Evolutionary conservation across 345 rosid genomes (phyloP).

Genomic region (Dimocarpus longan): DNA sequence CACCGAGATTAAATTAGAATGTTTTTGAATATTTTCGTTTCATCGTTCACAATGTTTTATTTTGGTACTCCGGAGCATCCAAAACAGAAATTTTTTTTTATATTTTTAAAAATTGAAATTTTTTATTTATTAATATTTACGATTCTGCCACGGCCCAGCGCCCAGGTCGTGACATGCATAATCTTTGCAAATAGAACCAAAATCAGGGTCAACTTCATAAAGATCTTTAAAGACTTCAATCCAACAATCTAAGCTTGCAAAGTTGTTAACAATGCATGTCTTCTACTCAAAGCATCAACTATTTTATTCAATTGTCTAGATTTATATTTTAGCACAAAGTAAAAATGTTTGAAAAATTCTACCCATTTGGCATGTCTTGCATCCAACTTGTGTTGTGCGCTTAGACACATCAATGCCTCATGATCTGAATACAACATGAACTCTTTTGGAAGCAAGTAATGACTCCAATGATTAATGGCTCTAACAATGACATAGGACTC

Average conservation of each 20-base stretch:
- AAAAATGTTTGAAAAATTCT: neutral
- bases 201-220: neutral
- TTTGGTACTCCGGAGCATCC: too few relatives aligned
- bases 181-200: neutral
- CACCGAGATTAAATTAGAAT: too few relatives aligned
- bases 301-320: neutral
- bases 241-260: neutral
- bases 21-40: too few relatives aligned
- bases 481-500: neutral
- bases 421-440: constrained; percentile 6
- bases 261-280: neutral
- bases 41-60: too few relatives aligned
- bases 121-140: too few relatives aligned
- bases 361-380: neutral
- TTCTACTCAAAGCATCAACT: neutral
- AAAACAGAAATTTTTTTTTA: too few relatives aligned
- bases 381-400: neutral
- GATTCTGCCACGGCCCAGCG: too few relatives aligned
- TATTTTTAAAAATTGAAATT: too few relatives aligned
- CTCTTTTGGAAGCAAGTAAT: neutral
- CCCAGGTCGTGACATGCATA: too few relatives aligned
- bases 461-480: neutral
- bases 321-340: neutral
- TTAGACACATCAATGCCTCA: neutral
- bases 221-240: neutral